phyloP scores from a whole-genome alignment of 2,329 filamentous ascomycete species.

The Nemania sp. region DNA sequence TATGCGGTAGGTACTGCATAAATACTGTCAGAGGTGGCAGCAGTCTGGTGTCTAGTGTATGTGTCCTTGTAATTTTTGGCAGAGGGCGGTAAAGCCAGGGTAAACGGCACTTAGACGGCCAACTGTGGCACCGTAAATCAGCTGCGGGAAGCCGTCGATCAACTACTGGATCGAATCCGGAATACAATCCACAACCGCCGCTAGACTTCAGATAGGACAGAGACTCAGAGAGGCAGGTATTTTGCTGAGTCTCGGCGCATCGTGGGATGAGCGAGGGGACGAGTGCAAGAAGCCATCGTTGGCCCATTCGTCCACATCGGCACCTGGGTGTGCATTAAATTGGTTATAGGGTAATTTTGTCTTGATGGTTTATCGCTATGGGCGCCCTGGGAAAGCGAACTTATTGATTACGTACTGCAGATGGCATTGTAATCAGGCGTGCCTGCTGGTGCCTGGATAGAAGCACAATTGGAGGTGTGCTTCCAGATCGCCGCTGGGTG shows the following conservation, averaged over 20 bases:
- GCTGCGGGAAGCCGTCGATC: constrained; percentile 21
- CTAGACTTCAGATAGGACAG: background rate
- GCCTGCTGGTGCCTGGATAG: background rate
- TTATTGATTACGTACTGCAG: too few relatives aligned
- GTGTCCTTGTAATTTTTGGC: too few relatives aligned
- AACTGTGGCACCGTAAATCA: constrained; percentile 11
- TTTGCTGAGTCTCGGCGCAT: background rate
- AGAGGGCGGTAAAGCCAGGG: background rate
- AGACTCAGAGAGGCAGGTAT: background rate
- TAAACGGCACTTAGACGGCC: constrained; percentile 7
- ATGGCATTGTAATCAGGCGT: too few relatives aligned
- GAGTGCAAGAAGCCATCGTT: too few relatives aligned
- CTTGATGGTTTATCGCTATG: too few relatives aligned
- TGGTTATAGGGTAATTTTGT: too few relatives aligned
- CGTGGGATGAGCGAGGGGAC: too few relatives aligned
- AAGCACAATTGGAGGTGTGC: background rate
- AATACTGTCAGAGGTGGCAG: too few relatives aligned
- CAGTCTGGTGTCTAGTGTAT: too few relatives aligned
- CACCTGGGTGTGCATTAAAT: too few relatives aligned
- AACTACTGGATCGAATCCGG: constrained; percentile 24
- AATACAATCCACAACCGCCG: constrained; percentile 15
- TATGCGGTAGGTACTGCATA: background rate
- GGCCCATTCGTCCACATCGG: too few relatives aligned
- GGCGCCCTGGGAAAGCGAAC: too few relatives aligned
- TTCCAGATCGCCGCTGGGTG: constrained; percentile 24